A percentile compares a stretch with the other conserved stretches of the same genome.
Conservation (phyloP, 1,284 basidiomycete genomes). For the Exobasidium rhododendri region DNA sequence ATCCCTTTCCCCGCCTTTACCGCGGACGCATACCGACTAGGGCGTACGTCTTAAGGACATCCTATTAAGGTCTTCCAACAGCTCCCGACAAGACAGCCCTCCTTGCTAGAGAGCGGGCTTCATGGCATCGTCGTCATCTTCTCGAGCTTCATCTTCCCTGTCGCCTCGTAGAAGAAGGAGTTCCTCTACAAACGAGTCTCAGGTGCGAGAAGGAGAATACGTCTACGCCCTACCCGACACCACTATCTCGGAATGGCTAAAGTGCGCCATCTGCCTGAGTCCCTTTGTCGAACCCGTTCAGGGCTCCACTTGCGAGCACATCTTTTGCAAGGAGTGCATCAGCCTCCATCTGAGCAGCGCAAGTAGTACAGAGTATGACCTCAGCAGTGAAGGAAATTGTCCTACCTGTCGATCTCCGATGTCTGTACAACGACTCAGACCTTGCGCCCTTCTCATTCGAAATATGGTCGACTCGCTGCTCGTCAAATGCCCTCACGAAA, state of each 20-base stretch:
- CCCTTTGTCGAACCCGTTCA: conserved; percentile 35
- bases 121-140: neutral
- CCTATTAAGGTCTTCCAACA: too few species aligned
- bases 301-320: conserved; percentile 31
- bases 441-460: conserved; percentile 34
- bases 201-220: neutral
- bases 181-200: neutral
- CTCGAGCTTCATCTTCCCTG: neutral
- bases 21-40: too few species aligned
- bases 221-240: neutral
- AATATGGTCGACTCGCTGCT: conserved; percentile 42
- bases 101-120: too few species aligned
- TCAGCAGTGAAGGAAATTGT: conserved; percentile 17
- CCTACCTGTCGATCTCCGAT: conserved; percentile 30
- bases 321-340: conserved; percentile 39
- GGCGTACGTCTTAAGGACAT: too few species aligned
- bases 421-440: conserved; percentile 22
- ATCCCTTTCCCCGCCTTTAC: too few species aligned
- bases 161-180: neutral
- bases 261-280: conserved; percentile 18
- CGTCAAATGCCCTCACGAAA: conserved; percentile 32
- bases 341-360: neutral
- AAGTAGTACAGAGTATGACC: neutral
- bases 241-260: conserved; percentile 14
- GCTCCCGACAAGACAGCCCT: too few species aligned